Evolutionary conservation across 2,329 filamentous ascomycete species (phyloP).

Genomic region (Ceratocystis harringtonii): DNA sequence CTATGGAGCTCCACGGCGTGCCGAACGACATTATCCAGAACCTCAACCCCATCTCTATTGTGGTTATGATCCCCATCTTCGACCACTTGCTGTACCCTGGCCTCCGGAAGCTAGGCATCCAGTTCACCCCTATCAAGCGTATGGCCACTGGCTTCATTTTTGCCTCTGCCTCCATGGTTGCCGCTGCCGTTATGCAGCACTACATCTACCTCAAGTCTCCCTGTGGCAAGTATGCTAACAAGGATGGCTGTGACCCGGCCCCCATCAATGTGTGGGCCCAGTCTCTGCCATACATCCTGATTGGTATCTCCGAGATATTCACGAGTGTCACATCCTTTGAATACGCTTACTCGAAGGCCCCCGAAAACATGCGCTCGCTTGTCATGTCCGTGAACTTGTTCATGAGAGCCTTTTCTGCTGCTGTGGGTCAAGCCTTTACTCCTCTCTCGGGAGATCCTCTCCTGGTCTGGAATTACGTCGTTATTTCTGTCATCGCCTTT

Average conservation of each 20-base stretch:
- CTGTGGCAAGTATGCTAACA: conserved; percentile 42
- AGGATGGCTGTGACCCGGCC: conserved; percentile 37
- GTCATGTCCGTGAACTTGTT: conserved; percentile 55
- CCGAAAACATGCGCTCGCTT: conserved; percentile 67
- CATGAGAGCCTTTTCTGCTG: conserved; percentile 54
- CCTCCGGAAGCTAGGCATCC: conserved; percentile 46
- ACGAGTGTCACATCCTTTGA: conserved; percentile 49
- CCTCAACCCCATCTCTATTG: conserved; percentile 58
- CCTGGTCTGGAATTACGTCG: conserved; percentile 57
- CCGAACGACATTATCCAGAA: conserved; percentile 69
- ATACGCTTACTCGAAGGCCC: conserved; percentile 64
- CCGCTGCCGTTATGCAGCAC: conserved; percentile 40
- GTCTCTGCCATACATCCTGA: conserved; percentile 36
- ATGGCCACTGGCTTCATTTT: conserved; percentile 57
- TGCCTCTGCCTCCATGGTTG: conserved; percentile 46
- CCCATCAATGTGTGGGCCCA: conserved; percentile 52
- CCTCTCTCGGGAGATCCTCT: conserved; percentile 47
- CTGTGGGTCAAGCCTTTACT: conserved; percentile 54
- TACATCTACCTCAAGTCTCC: conserved; percentile 49
- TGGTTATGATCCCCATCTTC: conserved; percentile 59
- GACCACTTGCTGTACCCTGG: conserved; percentile 55
- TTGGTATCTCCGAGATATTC: conserved; percentile 39
- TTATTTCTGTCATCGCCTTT: conserved; percentile 46
- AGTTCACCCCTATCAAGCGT: conserved; percentile 61
- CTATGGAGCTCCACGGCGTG: conserved; percentile 52